These are phyloP conservation scores for Cutaneotrichosporon curvatum DNA, from an alignment of 1,284 basidiomycete species.

Conservation along the genomic window DNA sequence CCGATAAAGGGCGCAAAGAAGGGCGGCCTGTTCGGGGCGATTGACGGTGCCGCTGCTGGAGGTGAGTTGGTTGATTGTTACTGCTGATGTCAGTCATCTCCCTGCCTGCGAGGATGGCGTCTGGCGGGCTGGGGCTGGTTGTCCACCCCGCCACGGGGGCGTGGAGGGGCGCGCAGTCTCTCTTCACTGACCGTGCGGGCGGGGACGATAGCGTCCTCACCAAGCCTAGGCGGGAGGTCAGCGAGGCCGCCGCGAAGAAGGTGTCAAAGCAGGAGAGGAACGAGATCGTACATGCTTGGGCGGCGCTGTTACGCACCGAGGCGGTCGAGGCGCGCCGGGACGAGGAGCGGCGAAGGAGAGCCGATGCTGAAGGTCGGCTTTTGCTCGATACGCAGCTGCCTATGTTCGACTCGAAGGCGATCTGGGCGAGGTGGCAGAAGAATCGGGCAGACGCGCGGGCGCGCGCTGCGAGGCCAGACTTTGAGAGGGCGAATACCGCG, in stretches of 20 bases:
- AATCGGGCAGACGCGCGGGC: too few relatives aligned
- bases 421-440: not conserved
- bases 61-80: constrained; percentile 27
- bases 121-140: constrained; percentile 23
- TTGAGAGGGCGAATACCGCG: too few relatives aligned
- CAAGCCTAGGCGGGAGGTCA: constrained; percentile 1
- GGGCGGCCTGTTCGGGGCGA: constrained; percentile 30
- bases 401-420: not conserved
- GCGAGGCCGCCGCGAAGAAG: not conserved
- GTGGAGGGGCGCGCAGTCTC: constrained; percentile 7
- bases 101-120: constrained; percentile 49
- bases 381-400: not conserved
- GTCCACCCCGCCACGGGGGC: constrained; percentile 13
- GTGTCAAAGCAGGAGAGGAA: constrained; percentile 1
- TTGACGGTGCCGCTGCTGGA: constrained; percentile 3
- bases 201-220: constrained; percentile 1
- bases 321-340: not conserved
- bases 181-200: constrained; percentile 1
- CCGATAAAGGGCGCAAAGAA: constrained; percentile 51
- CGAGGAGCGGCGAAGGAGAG: not conserved
- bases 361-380: not conserved
- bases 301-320: not conserved
- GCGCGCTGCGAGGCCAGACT: too few relatives aligned
- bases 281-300: constrained; percentile 5
- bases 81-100: constrained; percentile 41